Evolutionary conservation across 1,139 yeast genomes (phyloP).

Genomic region (Kodamaea plutei): DNA sequence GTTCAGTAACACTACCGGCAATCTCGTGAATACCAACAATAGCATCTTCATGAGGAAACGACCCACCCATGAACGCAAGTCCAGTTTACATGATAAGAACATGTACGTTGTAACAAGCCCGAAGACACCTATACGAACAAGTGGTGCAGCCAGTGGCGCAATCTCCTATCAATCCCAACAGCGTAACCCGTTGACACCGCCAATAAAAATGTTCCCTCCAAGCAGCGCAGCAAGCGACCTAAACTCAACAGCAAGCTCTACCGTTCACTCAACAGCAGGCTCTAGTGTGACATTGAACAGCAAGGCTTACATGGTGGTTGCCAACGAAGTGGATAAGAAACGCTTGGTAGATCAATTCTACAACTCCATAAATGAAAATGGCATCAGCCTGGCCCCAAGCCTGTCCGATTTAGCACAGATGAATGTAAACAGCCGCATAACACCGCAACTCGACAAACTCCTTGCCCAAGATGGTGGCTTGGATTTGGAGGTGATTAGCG

Average conservation of each 20-base stretch:
- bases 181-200: slow-evolving; percentile 10
- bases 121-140: slow-evolving; percentile 10
- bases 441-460: not conserved
- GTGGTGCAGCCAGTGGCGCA: no score
- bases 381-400: slow-evolving; percentile 5
- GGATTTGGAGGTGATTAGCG: slow-evolving; percentile 3
- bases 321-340: slow-evolving; percentile 24
- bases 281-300: no score
- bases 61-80: slow-evolving; percentile 3
- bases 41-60: slow-evolving; percentile 12
- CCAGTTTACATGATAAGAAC: slow-evolving; percentile 5
- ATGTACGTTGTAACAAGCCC: no score
- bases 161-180: no score
- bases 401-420: slow-evolving; percentile 1
- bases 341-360: slow-evolving; percentile 43
- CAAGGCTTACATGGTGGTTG: no score
- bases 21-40: no score
- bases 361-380: slow-evolving; percentile 16
- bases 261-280: no score
- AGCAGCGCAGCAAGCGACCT: no score
- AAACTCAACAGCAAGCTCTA: no score
- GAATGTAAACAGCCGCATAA: not conserved
- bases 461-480: not conserved
- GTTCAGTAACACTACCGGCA: slow-evolving; percentile 2
- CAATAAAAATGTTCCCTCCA: slow-evolving; percentile 8